Conservation (phyloP, 2,329 filamentous ascomycete species). For the Aspergillus clavatus region DNA sequence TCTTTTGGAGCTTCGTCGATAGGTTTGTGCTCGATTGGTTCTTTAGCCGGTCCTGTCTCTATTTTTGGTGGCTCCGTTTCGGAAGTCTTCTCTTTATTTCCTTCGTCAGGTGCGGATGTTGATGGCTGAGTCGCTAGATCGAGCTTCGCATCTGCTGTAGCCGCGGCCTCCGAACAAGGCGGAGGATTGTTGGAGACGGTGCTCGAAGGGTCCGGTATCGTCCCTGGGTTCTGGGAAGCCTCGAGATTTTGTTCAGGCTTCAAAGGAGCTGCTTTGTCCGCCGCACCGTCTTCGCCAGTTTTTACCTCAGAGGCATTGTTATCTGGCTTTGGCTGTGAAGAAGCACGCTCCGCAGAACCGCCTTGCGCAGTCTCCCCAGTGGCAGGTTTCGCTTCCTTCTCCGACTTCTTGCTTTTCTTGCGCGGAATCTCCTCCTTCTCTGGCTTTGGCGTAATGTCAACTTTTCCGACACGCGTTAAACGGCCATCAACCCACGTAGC, state of each 20-base stretch:
- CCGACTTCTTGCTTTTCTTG: slow-evolving; percentile 30
- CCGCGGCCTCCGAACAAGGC: background rate
- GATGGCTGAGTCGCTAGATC: slow-evolving; percentile 1
- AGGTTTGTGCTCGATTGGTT: background rate
- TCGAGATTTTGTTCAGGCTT: slow-evolving; percentile 4
- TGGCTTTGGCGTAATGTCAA: slow-evolving; percentile 42
- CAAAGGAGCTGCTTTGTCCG: slow-evolving; percentile 1
- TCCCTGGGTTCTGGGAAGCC: background rate
- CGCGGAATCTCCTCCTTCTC: slow-evolving; percentile 47
- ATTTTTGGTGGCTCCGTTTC: slow-evolving; percentile 1
- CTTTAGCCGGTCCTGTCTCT: background rate
- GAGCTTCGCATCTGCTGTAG: background rate
- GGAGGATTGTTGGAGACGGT: background rate
- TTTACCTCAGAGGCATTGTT: slow-evolving; percentile 2
- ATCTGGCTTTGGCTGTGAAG: slow-evolving; percentile 7
- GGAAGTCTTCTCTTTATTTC: background rate
- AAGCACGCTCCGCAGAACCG: slow-evolving; percentile 5
- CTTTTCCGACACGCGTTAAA: slow-evolving; percentile 64
- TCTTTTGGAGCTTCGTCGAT: background rate
- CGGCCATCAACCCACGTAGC: slow-evolving; percentile 75
- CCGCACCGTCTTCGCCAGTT: slow-evolving; percentile 8
- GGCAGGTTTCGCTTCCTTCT: slow-evolving; percentile 24
- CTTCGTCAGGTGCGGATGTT: background rate
- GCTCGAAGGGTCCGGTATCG: slow-evolving; percentile 3
- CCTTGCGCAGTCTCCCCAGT: slow-evolving; percentile 17